Conservation (phyloP, 139 green algal genomes). For the Volvox africanus region DNA sequence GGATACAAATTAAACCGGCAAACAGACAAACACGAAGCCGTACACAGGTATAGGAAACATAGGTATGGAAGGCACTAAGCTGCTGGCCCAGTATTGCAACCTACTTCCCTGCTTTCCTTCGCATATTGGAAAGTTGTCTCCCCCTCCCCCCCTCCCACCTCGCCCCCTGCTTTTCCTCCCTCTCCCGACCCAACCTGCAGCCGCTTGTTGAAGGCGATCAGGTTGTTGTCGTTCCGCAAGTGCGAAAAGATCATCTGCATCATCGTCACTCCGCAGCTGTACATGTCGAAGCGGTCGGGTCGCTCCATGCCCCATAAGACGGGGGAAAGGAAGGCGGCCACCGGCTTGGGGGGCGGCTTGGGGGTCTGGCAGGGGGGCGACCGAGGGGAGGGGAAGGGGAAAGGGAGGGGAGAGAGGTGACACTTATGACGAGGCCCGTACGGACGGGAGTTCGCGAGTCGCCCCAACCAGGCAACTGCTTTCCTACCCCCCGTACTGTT, state of each 20-base stretch:
- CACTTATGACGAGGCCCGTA: no score
- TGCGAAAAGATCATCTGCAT: conserved; percentile 84
- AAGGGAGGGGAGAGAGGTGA: neutral
- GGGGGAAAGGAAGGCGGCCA: conserved; percentile 82
- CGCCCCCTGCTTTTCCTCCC: no score
- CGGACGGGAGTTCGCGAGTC: no score
- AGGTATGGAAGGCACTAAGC: no score
- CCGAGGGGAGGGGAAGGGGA: neutral
- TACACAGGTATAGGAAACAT: no score
- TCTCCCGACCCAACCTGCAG: conserved; percentile 6
- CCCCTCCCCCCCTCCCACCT: no score
- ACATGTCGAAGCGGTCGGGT: conserved; percentile 94
- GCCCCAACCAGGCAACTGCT: no score
- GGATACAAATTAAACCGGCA: no score
- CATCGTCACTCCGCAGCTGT: conserved; percentile 80
- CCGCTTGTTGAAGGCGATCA: conserved; percentile 80
- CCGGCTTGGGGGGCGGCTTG: conserved; percentile 63
- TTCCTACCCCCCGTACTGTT: no score
- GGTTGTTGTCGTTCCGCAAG: conserved; percentile 81
- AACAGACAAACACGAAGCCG: no score
- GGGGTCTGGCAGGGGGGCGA: conserved; percentile 56
- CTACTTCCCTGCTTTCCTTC: neutral
- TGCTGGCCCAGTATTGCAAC: neutral
- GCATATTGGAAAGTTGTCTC: neutral
- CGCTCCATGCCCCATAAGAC: conserved; percentile 89